Percentiles rank a stretch among this genome's conserved stretches.
These are phyloP conservation scores for Posidonia oceanica DNA, from an alignment of 116 monocot species.

Conservation along the genomic window DNA sequence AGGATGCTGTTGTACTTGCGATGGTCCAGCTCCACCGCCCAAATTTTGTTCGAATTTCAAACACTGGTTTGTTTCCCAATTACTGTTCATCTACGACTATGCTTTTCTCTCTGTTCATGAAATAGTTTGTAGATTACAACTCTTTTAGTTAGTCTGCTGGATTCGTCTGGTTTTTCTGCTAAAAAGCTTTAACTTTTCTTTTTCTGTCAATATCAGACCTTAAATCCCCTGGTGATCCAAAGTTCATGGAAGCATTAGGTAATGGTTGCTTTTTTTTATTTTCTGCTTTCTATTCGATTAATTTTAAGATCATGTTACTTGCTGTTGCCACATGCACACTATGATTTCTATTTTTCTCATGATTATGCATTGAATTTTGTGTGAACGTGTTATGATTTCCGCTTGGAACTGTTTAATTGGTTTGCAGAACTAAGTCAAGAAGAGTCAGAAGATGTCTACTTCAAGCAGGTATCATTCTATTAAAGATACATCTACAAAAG, in stretches of 20 bases:
- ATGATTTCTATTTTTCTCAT: neutral
- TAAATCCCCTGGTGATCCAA: constrained; percentile 67
- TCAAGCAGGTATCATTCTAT: constrained; percentile 63
- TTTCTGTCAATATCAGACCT: constrained; percentile 38
- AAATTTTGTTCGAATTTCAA: constrained; percentile 40
- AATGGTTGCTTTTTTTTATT: constrained; percentile 10
- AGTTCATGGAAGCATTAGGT: constrained; percentile 83
- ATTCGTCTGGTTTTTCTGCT: neutral
- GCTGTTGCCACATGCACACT: neutral
- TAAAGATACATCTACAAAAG: neutral
- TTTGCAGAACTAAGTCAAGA: constrained; percentile 70
- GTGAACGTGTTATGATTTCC: neutral
- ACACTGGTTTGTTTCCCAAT: constrained; percentile 44
- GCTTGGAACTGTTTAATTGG: neutral
- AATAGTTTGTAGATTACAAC: neutral
- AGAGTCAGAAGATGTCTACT: constrained; percentile 73
- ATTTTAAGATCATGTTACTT: neutral
- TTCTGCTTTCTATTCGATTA: constrained; percentile 2
- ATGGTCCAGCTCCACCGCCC: constrained; percentile 51
- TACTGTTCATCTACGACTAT: neutral
- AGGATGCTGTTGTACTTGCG: constrained; percentile 85
- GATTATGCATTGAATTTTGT: too few relatives aligned
- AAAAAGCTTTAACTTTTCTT: constrained; percentile 3
- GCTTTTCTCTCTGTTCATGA: neutral
- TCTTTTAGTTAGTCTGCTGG: neutral